Evolutionary conservation across 2,329 filamentous ascomycete species (phyloP).

Genomic region (Passalora sequoiae): DNA sequence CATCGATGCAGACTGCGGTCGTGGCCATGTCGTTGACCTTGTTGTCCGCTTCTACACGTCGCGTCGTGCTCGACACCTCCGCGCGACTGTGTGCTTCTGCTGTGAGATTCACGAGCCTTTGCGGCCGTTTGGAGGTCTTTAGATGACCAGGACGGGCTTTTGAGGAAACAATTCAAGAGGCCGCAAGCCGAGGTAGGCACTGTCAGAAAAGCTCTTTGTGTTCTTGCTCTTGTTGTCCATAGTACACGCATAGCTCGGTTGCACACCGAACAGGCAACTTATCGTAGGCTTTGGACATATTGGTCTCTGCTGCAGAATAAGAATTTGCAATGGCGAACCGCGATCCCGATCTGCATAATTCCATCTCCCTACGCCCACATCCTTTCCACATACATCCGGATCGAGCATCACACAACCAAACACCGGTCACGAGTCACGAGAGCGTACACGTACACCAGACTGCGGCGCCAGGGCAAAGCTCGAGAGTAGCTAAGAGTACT

Average conservation of each 20-base stretch:
- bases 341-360: constrained; percentile 45
- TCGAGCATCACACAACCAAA: constrained; percentile 19
- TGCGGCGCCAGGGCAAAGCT: constrained; percentile 23
- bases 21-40: constrained; percentile 5
- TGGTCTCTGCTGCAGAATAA: too few species aligned
- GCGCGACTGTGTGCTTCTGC: not conserved
- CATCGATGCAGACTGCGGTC: not conserved
- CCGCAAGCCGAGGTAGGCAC: too few species aligned
- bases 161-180: too few species aligned
- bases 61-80: not conserved
- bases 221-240: too few species aligned
- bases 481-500: constrained; percentile 37
- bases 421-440: constrained; percentile 22
- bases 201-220: too few species aligned
- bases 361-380: constrained; percentile 45
- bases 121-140: too few species aligned
- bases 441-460: constrained; percentile 25
- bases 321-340: constrained; percentile 25
- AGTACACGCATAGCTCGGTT: too few species aligned
- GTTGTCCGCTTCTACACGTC: not conserved
- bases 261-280: too few species aligned
- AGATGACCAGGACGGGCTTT: too few species aligned
- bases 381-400: constrained; percentile 39
- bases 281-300: too few species aligned
- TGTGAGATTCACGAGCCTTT: not conserved